These are phyloP conservation scores for Curvularia spicifera DNA, from an alignment of 2,329 filamentous ascomycete species.

Conservation along the genomic window DNA sequence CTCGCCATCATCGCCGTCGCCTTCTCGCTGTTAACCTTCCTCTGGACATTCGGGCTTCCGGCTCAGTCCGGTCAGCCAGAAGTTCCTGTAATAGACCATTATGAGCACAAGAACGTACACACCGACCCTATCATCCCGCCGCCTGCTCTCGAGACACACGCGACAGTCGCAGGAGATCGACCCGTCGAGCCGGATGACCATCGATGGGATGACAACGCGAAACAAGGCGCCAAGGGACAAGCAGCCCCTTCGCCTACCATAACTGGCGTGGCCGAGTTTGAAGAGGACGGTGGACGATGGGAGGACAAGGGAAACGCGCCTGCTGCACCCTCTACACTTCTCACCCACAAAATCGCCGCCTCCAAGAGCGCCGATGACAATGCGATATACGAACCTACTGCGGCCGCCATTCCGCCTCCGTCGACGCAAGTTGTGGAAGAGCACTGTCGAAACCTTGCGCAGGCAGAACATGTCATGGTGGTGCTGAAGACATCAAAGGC, in stretches of 20 bases:
- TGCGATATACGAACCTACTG: conserved; percentile 1
- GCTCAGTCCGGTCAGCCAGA: conserved; percentile 25
- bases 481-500: conserved; percentile 66
- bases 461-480: conserved; percentile 60
- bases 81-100: conserved; percentile 35
- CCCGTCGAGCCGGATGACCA: conserved; percentile 21
- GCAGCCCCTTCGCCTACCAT: conserved; percentile 8
- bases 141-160: conserved; percentile 21
- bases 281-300: conserved; percentile 32
- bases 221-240: conserved; percentile 6
- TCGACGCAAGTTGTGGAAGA: conserved; percentile 14
- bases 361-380: conserved; percentile 6
- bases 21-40: conserved; percentile 39
- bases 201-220: conserved; percentile 24
- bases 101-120: conserved; percentile 30
- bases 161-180: conserved; percentile 12
- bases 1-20: conserved; percentile 35
- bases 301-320: conserved; percentile 20
- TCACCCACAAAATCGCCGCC: conserved; percentile 7
- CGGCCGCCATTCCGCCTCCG: conserved; percentile 5
- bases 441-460: conserved; percentile 37
- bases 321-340: conserved; percentile 18
- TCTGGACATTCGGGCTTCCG: conserved; percentile 42
- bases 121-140: conserved; percentile 29
- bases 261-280: conserved; percentile 21